Percentiles rank a stretch among this genome's conserved stretches.
phyloP scores from a whole-genome alignment of 1,139 yeast genomes.

The Blastobotrys indianensis region DNA sequence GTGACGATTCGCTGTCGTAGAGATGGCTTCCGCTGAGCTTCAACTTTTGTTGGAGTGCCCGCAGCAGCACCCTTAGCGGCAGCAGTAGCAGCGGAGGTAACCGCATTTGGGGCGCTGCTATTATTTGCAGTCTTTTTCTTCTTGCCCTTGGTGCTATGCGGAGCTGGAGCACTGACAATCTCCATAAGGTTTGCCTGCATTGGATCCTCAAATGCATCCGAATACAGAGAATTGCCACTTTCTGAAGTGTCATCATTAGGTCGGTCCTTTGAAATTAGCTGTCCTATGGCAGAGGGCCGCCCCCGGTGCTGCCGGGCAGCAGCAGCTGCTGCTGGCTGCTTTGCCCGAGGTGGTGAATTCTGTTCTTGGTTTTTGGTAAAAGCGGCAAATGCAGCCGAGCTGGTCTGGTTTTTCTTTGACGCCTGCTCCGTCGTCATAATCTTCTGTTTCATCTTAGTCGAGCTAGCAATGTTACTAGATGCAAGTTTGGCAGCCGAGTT shows the following conservation, averaged over 20 bases:
- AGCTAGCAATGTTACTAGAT: not conserved
- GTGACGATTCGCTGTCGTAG: not conserved
- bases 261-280: no score
- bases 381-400: slow-evolving; percentile 9
- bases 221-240: slow-evolving; percentile 26
- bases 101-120: not conserved
- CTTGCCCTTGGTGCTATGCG: not conserved
- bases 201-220: slow-evolving; percentile 25
- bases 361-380: slow-evolving; percentile 2
- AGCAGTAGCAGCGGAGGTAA: slow-evolving; percentile 6
- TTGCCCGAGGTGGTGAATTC: no score
- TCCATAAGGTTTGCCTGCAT: not conserved
- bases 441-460: not conserved
- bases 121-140: not conserved
- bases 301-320: no score
- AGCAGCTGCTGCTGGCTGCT: no score
- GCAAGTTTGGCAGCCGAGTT: slow-evolving; percentile 2
- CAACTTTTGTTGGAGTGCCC: not conserved
- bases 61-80: slow-evolving; percentile 9
- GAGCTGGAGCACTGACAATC: slow-evolving; percentile 5
- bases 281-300: no score
- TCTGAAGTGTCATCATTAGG: slow-evolving; percentile 19
- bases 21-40: not conserved
- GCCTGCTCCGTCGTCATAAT: slow-evolving; percentile 1
- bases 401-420: not conserved